These are phyloP conservation scores for Cichorium intybus DNA, from an alignment of 140 eudicot species.

Conservation along the genomic window DNA sequence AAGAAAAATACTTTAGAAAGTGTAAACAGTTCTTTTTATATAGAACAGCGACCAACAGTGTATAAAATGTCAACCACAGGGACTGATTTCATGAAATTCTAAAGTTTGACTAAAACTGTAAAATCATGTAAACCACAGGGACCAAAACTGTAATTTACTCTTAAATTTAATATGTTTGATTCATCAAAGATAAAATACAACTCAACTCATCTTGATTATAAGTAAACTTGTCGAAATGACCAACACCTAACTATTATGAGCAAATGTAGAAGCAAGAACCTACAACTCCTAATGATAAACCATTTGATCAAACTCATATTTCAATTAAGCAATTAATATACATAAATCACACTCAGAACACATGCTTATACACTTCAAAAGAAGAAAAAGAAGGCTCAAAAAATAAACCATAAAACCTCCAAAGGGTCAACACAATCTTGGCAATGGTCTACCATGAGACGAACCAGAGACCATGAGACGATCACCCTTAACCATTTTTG, in stretches of 20 bases:
- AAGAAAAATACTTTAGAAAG: too few relatives aligned
- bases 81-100: too few relatives aligned
- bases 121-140: too few relatives aligned
- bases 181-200: not conserved
- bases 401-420: constrained; percentile 12
- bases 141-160: too few relatives aligned
- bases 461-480: constrained; percentile 36
- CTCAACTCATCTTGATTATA: not conserved
- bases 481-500: constrained; percentile 52
- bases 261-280: not conserved
- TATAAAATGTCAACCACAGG: too few relatives aligned
- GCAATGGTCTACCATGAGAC: constrained; percentile 46
- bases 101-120: too few relatives aligned
- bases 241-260: not conserved
- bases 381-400: not conserved
- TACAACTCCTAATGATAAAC: constrained; percentile 6
- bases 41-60: too few relatives aligned
- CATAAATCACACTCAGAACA: constrained; percentile 37
- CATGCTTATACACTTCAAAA: constrained; percentile 26
- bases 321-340: constrained; percentile 33
- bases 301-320: constrained; percentile 20
- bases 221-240: not conserved
- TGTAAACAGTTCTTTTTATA: too few relatives aligned
- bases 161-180: too few relatives aligned
- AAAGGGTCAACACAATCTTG: constrained; percentile 51